A percentile compares a stretch with the other conserved stretches of the same genome.
phyloP scores from a whole-genome alignment of 148 eudicot genomes.

The Rhododendron griersonianum region DNA sequence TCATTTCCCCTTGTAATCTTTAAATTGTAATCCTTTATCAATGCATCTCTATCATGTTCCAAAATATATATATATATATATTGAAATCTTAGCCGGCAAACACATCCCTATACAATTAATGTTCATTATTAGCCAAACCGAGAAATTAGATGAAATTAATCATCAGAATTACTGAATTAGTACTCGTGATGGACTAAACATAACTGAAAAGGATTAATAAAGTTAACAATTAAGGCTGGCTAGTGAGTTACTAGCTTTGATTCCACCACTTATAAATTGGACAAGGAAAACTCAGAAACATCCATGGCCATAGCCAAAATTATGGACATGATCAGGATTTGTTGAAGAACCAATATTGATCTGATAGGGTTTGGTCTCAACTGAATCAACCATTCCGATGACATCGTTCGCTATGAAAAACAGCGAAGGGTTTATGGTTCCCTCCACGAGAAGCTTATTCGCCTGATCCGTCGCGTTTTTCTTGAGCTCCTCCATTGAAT shows the following conservation, averaged over 20 bases:
- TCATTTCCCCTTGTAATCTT: too few relatives aligned
- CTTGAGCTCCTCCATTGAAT: constrained; percentile 56
- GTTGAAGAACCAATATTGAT: constrained; percentile 14
- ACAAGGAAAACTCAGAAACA: constrained; percentile 8
- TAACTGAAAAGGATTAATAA: not conserved
- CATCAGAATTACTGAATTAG: not conserved
- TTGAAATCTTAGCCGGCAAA: not conserved
- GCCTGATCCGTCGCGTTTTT: constrained; percentile 28
- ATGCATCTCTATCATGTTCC: too few relatives aligned
- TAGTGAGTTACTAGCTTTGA: constrained; percentile 27
- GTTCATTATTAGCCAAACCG: not conserved
- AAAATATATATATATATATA: too few relatives aligned
- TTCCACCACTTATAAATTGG: not conserved
- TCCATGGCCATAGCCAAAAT: constrained; percentile 17
- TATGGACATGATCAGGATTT: constrained; percentile 6
- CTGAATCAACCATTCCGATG: not conserved
- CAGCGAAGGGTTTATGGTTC: not conserved
- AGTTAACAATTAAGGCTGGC: not conserved
- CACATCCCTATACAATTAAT: not conserved
- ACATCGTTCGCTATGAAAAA: not conserved
- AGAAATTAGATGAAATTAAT: not conserved
- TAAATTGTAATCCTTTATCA: too few relatives aligned
- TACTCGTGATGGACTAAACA: not conserved
- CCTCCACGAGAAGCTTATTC: constrained; percentile 18
- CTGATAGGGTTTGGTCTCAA: constrained; percentile 27